Conservation (phyloP, 1,284 basidiomycete genomes). For the Ustilago nuda region DNA sequence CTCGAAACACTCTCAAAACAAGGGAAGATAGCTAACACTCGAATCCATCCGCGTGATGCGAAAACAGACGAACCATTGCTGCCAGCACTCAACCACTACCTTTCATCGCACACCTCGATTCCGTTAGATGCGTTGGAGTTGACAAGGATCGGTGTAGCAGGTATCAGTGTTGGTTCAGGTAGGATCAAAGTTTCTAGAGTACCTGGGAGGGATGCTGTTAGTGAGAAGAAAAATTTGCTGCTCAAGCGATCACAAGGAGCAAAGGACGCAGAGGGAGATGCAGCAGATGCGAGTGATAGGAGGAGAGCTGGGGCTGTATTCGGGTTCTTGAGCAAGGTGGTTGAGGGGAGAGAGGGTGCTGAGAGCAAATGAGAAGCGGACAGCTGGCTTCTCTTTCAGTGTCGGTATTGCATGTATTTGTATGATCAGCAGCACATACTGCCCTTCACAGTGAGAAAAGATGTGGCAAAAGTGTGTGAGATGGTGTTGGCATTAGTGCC, state of each 20-base stretch:
- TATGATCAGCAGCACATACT: not conserved
- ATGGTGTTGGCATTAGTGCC: not conserved
- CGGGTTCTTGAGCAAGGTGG: constrained; percentile 33
- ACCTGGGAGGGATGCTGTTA: constrained; percentile 17
- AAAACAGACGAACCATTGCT: constrained; percentile 32
- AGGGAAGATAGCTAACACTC: not conserved
- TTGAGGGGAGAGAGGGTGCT: constrained; percentile 27
- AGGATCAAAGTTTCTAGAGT: constrained; percentile 41
- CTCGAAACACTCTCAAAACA: not conserved
- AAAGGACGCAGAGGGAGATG: not conserved
- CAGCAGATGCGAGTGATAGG: constrained; percentile 34
- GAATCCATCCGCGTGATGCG: not conserved
- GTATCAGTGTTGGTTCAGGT: constrained; percentile 45
- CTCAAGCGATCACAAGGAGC: constrained; percentile 12
- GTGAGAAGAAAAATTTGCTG: constrained; percentile 19
- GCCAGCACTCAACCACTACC: constrained; percentile 48
- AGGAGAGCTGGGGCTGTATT: constrained; percentile 39
- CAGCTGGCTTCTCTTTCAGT: not conserved
- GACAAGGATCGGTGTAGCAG: constrained; percentile 41
- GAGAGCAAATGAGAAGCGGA: not conserved
- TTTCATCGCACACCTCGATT: constrained; percentile 45
- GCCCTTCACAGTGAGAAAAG: not conserved
- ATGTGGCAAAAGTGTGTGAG: not conserved
- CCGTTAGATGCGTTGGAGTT: constrained; percentile 45
- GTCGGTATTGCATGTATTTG: constrained; percentile 5